Evolutionary conservation across 2,329 filamentous ascomycete species (phyloP), one percentile per base, ranked within the genome.

Genomic region (Colletotrichum gigasporum): DNA sequence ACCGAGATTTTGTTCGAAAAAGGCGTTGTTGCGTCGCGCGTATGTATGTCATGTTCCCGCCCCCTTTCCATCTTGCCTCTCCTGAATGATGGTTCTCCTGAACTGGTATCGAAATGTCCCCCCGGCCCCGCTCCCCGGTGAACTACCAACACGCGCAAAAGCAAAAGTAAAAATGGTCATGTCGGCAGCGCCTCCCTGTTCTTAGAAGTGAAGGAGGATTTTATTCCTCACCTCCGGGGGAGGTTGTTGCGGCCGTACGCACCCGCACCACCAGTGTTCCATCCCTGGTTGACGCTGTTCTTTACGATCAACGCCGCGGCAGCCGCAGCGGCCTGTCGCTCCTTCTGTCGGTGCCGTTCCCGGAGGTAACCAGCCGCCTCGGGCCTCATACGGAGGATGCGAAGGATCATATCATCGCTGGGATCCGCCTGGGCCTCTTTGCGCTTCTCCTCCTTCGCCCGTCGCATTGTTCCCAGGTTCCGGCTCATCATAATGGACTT

Each of bases 391-490:
- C 96, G 87, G 69, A 99, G 79, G 69, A 99, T 99, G 18, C 96
- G 87, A 71, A 99, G 78, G 69, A 99, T 98, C 92, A 98, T 98
- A 75, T 99, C 96, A 76, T 99, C 96, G 75, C 91, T 97, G 2
- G 96, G 95, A 75, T 98, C 96, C 1, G 96, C 95, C 75, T 99
- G 96, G 2, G 94, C 93, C 75, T 98, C 95, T 71, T 94, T 94
- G 68, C 96, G 86, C 81, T 97, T 97, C 78, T 97, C 95, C 76
- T 97, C 94, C 78, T 98, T 98, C 39, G 92, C 94, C 74, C 95
- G 93, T 71, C 90, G 91, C 94, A 99, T 98, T 7, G 96, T 98
- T 45, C 96, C 96, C 56, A 99, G 80, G 75, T 98, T 99, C 61
- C 95, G 90, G 71, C 89, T 93, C 79, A 97, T 90, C 92, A 99